A percentile compares a stretch with the other conserved stretches of the same genome.
These are phyloP conservation scores for Yarrowia sp. DNA, from an alignment of 805 yeast genomes.

Conservation along the genomic window DNA sequence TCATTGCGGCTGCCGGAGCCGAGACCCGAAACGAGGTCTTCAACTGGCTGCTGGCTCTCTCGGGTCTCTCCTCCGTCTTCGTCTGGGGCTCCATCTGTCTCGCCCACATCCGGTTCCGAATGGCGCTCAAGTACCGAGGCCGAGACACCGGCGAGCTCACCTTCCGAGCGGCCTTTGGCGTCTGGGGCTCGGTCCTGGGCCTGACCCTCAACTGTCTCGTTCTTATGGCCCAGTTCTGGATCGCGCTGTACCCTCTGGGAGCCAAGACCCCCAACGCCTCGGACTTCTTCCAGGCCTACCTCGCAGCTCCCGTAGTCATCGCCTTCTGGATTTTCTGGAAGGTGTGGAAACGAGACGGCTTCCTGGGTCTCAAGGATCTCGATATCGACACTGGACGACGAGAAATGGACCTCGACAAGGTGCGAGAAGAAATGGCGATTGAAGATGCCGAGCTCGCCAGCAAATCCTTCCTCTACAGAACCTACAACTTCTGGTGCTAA, in stretches of 20 bases:
- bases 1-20: slow-evolving; percentile 61
- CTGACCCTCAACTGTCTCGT: slow-evolving; percentile 3
- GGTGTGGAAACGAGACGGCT: neutral
- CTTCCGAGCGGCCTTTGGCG: slow-evolving; percentile 71
- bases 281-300: slow-evolving; percentile 4
- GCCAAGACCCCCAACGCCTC: neutral
- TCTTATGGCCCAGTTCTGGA: slow-evolving; percentile 5
- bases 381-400: neutral
- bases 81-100: slow-evolving; percentile 80
- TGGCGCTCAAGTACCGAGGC: slow-evolving; percentile 68
- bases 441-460: neutral
- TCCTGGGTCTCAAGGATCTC: neutral
- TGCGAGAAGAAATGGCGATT: neutral
- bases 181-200: slow-evolving; percentile 60
- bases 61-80: slow-evolving; percentile 62
- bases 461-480: neutral
- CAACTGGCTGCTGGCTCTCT: slow-evolving; percentile 62
- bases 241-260: neutral
- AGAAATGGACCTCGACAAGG: slow-evolving; percentile 3
- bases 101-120: slow-evolving; percentile 72
- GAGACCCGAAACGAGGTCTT: slow-evolving; percentile 58
- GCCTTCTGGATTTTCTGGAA: slow-evolving; percentile 8
- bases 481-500: slow-evolving; percentile 5
- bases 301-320: neutral
- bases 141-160: slow-evolving; percentile 72